Evolutionary conservation across 2,329 filamentous ascomycete species (phyloP), one percentile per base, ranked within the genome.

Genomic region (Seiridium cupressi): DNA sequence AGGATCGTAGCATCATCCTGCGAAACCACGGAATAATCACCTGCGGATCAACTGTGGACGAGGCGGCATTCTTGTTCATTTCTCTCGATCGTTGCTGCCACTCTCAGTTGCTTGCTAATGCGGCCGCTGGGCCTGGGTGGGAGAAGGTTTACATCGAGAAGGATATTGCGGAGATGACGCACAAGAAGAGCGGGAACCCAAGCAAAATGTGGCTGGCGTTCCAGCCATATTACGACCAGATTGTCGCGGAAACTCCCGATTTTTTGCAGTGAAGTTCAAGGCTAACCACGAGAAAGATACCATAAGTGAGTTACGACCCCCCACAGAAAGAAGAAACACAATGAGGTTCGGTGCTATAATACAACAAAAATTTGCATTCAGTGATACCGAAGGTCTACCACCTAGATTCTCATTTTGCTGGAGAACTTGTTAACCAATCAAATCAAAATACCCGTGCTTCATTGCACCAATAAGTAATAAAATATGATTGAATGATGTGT

Each of bases 1-100:
- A 72, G 51, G 80, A 80, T 62, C 44, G 57, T n/a, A 77, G 75
- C 1, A 76, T 73, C 8, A 65, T 81, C 8, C 63, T 80, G 10
- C 77, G 77, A 63, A 79, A 80, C 59, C 77, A 81, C 63, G 78
- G 79, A 0, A 61, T 80, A 18, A 64, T 81, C 57, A 79, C 78
- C 1, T 74, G 73, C 35, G 79, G 74, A 9, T 61, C 71, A 61
- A 76, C 69, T 5, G 73, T 81, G 57, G 79, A 80, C 62, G 70
- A 70, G 56, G 70, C 76, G 1, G 72, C 79, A 2, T 79, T 77
- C 59, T 79, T 77, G 76, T 79, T 79, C 65, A 71, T 77, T 62
- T 72, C 69, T 38, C 64, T 79, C 59, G 76, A 75, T 59, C 73
- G 72, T 55, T 71, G 70, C 36, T 74, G 72, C 51, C 68, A 74